Base-by-base conservation (phyloP, 345 rosid genomes). In the Pistacia vera region DNA sequence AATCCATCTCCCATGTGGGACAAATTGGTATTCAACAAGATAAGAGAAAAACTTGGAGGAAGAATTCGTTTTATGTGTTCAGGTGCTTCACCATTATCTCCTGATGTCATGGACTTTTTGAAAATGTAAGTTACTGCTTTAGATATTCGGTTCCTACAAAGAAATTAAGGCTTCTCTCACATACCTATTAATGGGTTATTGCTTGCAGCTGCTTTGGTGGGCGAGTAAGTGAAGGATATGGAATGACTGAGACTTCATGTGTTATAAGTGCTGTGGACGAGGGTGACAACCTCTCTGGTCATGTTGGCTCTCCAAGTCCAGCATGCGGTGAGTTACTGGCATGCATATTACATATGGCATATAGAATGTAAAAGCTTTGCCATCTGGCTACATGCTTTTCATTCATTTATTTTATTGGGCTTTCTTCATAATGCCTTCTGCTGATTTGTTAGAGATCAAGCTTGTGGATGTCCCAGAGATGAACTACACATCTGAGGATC, bases 1-100 rank as follows among this genome's bases (percentile, higher is more conserved):
- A 93, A 77, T 83, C 88, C 99, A 41, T 96, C 99, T 83, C 94
- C 98, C 60, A 89, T 96, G 83, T 96, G 98, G 99, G 99, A 93
- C 81, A 89, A 92, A 82, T 77, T 96, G 90, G 99, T 96, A 58
- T 96, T 96, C 87, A 92, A 96, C 86, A 93, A 96, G 83, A 91
- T 96, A 80, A 91, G 77, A 77, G 97, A 84, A 61, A 96, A 81
- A 81, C 98, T 96, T 56, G 99, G 99, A 74, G 99, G 99, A 57
- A 90, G 93, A 77, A 94, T 96, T 59, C 97, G 97, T 18, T 75
- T 91, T 72, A 80, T 96, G 80, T 74, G 77, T 14, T 96, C 97
- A 54, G 99, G 98, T 54, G 99, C 99, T 83, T 92, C 99, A 79
- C 99, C 99, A 41, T 81, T 96, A 85, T 93, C 99, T 83, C 94